Evolutionary conservation across 495 filamentous ascomycete species (phyloP), one percentile per base, ranked within the genome.

Genomic region (Tetracladium marchalianum): DNA sequence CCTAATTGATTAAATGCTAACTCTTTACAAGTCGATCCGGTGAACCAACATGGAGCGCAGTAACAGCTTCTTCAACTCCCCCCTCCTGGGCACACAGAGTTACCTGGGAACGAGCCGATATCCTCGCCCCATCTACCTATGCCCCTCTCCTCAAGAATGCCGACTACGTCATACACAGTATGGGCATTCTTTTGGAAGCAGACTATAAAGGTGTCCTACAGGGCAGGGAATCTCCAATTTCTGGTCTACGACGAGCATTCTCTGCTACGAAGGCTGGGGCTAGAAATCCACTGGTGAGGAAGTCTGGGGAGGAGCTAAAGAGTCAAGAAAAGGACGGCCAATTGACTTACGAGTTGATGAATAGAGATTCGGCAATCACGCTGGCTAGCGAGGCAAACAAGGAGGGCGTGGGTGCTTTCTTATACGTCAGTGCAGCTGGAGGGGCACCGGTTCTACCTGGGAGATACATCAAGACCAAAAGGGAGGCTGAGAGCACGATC

Each of bases 271-370:
- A 84, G 56, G 48, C 56, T 10, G 81, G 78, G 5, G 78, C 77
- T 35, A 69, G 78, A 54, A 87, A 92, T 64, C 84, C 81, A 10
- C 67, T 88, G 9, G 65, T 67, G 46, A 58, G 65, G 39, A 52
- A 65, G 27, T 69, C 68, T 32, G 80, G 72, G 5, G 76, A 81
- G 41, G 68, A 73, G 31, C 63, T 86, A 41, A 64, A 73, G 54
- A 70, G 78, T n/a, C 70, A 79, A 44, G 81, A 85, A 58, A 66
- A 65, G 31, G 73, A 79, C 57, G 78, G 78, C 15, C 85, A 94
- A 65, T 64, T 95, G 57, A 96, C 90, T 32, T 98, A 98, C 69
- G 92, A 98, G 73, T 76, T 88, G 51, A 96, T 98, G 87, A 98
- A 98, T 68, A 77, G 92, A 49, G 93, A 98, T 52, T 69, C 66